Percentiles rank a stretch among this genome's conserved stretches.
These are phyloP conservation scores for Byssochlamys sp. DNA, from an alignment of 2,329 filamentous ascomycete genomes.

Conservation along the genomic window DNA sequence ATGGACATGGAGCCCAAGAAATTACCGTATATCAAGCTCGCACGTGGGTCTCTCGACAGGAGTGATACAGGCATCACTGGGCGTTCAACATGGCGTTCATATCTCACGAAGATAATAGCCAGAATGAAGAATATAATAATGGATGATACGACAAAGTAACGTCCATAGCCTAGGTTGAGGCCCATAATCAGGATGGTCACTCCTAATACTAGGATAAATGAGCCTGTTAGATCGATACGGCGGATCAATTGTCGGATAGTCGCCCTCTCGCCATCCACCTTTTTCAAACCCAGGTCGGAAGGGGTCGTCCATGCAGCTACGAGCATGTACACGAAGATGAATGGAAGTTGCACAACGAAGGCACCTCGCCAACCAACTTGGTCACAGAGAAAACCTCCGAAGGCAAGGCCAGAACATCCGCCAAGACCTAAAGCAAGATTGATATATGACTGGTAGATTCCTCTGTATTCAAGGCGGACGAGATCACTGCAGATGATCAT, in stretches of 20 bases:
- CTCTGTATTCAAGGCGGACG: constrained; percentile 58
- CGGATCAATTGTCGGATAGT: constrained; percentile 35
- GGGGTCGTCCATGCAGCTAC: constrained; percentile 38
- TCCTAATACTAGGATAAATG: constrained; percentile 36
- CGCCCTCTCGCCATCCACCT: constrained; percentile 31
- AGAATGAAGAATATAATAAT: constrained; percentile 33
- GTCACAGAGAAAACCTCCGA: constrained; percentile 32
- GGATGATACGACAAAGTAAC: constrained; percentile 42
- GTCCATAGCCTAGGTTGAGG: constrained; percentile 44
- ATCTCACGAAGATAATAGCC: constrained; percentile 30
- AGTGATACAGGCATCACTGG: constrained; percentile 44
- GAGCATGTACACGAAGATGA: constrained; percentile 37
- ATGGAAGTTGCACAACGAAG: constrained; percentile 43
- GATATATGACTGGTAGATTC: constrained; percentile 34
- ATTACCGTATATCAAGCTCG: constrained; percentile 43
- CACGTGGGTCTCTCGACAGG: constrained; percentile 38
- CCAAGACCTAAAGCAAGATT: constrained; percentile 30
- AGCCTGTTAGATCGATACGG: constrained; percentile 42
- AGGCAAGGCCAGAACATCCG: constrained; percentile 29
- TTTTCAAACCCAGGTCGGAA: constrained; percentile 35
- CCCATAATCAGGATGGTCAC: constrained; percentile 43
- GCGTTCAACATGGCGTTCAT: constrained; percentile 35
- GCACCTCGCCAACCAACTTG: constrained; percentile 33
- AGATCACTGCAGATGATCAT: constrained; percentile 53
- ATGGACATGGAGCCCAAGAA: constrained; percentile 42